Evolutionary conservation across 164 flowering plant species (phyloP).

Genomic region (Santalum album): DNA sequence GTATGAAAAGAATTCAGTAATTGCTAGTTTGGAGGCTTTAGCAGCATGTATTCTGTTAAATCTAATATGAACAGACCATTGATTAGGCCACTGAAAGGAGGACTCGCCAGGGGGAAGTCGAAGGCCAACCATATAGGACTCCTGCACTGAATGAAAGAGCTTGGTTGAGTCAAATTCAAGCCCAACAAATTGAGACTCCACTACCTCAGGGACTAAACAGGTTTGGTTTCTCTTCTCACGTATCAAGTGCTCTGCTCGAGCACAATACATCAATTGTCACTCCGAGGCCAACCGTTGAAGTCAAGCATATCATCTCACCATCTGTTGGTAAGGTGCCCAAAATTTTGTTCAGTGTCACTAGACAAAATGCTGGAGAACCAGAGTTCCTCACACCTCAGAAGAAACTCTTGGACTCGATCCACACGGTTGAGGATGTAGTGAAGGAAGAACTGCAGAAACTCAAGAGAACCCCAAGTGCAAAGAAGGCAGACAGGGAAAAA

Average conservation of each 20-base stretch:
- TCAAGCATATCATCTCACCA: conserved; percentile 16
- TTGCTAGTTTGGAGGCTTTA: too few species aligned
- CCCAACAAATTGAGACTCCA: conserved; percentile 21
- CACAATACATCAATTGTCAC: conserved; percentile 22
- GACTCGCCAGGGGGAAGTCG: conserved; percentile 33
- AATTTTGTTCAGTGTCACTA: conserved; percentile 29
- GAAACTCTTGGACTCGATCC: conserved; percentile 54
- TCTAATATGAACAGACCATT: neutral
- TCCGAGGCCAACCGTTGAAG: conserved; percentile 15
- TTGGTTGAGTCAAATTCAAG: neutral
- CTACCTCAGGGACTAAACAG: conserved; percentile 12
- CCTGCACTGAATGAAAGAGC: conserved; percentile 9
- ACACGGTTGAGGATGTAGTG: conserved; percentile 54
- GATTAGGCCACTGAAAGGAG: conserved; percentile 72
- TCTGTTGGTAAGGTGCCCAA: conserved; percentile 30
- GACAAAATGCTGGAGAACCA: conserved; percentile 18
- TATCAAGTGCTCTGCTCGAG: conserved; percentile 34
- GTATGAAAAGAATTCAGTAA: too few species aligned
- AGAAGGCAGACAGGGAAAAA: conserved; percentile 51
- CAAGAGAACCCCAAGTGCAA: conserved; percentile 57
- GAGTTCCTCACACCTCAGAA: conserved; percentile 55
- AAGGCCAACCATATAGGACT: conserved; percentile 23
- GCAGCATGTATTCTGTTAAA: neutral
- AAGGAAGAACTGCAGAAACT: conserved; percentile 43
- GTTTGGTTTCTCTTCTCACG: conserved; percentile 15